Base-by-base conservation (phyloP, 2,329 filamentous ascomycete species). In the Phoma sp. region DNA sequence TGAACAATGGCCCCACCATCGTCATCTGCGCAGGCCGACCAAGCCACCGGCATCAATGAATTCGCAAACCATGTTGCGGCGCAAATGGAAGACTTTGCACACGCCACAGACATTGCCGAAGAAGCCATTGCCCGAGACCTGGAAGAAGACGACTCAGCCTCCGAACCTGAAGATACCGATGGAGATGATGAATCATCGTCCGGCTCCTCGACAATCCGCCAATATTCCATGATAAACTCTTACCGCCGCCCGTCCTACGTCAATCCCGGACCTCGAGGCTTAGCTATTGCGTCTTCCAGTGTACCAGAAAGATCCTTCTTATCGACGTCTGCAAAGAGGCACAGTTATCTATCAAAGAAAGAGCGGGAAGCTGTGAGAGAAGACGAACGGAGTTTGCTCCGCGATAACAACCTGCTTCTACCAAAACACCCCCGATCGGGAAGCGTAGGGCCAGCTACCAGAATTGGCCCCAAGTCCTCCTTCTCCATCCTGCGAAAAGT, bases 181-280 rank as follows among this genome's bases (percentile, higher is more conserved):
- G 56, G 57, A 36, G 85, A 87, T 31, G 81, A 85, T 47, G 84
- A 85, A 35, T 77, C 63, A 17, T 71, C 59, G 51, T 76, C 63
- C 78, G 51, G 79, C 75, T 69, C 64, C 6, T 70, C 82, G 81
- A 77, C 79, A 9, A 64, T 80, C 48, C 76, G 77, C 61, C 75
- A 78, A 43, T 74, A 67, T 53, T 73, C 85, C 15, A 81, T 89
- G 77, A 80, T 82, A 17, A 82, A 84, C 32, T 85, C 85, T 29
- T 96, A 95, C 77, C 86, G 90, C 51, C 85, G 92, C 40, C 91
- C 92, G 1, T 90, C 87, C 63, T 89, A 88, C 69, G 87, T 95
- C 38, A 87, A 88, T 27, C 89, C 88, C 12, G 88, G 88, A 22
- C 83, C 86, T 1, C 82, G 91, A 49, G 88, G 89, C 3, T 84